Conservation (phyloP, 306 rosid species). For the Abrus pulchellus region DNA sequence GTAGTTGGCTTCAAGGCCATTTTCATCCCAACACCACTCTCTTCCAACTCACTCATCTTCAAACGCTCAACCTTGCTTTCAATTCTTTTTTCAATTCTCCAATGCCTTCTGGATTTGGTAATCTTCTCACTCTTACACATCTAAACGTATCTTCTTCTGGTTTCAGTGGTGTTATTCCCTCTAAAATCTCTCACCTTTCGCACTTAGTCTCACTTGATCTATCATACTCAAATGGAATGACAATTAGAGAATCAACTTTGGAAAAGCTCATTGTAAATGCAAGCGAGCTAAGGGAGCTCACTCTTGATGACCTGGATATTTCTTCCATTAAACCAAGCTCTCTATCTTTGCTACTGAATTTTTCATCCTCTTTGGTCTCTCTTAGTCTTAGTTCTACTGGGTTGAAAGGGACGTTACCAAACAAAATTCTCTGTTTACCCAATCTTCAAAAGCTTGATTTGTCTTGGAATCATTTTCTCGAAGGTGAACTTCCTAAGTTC, state of each 20-base stretch:
- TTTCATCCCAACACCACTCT: constrained; percentile 11
- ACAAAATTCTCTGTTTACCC: neutral
- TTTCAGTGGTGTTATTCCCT: neutral
- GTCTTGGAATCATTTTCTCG: accelerated
- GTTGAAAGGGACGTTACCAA: neutral
- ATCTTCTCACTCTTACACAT: constrained; percentile 7
- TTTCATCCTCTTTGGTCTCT: constrained; percentile 37
- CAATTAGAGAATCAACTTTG: neutral
- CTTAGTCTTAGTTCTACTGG: neutral
- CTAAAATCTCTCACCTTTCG: neutral
- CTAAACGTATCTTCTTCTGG: neutral
- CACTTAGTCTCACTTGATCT: constrained; percentile 29
- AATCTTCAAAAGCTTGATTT: constrained; percentile 27
- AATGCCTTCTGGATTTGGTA: constrained; percentile 15
- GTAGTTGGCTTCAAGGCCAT: neutral
- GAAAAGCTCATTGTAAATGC: constrained; percentile 24
- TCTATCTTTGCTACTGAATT: constrained; percentile 9
- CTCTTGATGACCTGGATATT: neutral
- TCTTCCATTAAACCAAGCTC: neutral
- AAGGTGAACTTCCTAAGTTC: neutral
- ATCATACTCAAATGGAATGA: neutral
- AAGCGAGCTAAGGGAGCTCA: constrained; percentile 4
- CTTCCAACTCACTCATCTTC: constrained; percentile 17
- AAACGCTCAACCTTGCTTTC: constrained; percentile 17
- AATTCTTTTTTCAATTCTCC: neutral